Base-by-base conservation (phyloP, 2,329 filamentous ascomycete species). In the Colletotrichum tropicale region DNA sequence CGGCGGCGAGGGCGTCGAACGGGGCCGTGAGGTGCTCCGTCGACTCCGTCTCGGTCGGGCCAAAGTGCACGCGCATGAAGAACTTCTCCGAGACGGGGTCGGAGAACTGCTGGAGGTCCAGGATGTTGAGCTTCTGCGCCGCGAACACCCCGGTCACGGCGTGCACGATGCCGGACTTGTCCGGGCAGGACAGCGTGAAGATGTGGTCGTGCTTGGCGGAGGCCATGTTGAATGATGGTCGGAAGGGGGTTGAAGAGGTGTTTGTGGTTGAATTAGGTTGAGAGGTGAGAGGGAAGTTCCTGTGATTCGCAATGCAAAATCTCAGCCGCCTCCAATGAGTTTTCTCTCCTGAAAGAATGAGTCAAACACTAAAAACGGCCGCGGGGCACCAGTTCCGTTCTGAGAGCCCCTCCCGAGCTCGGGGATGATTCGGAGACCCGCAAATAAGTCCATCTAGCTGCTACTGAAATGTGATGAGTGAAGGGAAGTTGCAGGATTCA, bases 11-110 rank as follows among this genome's bases (percentile, higher is more conserved):
- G 56, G 88, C 84, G 32, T 87, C 85, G 80, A 96, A 93, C 8
- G 91, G 89, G 71, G 82, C 84, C 9, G 81, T 84, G 64, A 95
- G 86, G 77, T 90, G 85, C 24, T 87, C 87, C 65, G 87, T 90
- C 76, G 85, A 88, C 75, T 82, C 83, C 8, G 87, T 85, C 48
- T 88, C 83, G 8, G 88, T 88, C 76, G 93, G 91, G 12, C 92
- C 93, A 80, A 96, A 96, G 84, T 96, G 94, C 80, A 96, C 94
- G 82, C 95, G 91, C 95, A 97, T 96, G 87, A 97, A 97, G 88
- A 97, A 97, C 74, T 90, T 93, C 82, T 94, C 87, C 24, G 93
- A 94, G 28, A 88, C 90, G 30, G 92, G 91, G 85, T 96, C 95
- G 56, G 92, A 94, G 88, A 95, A 97, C 86, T 97, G 95, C 86